Evolutionary conservation across 345 rosid species (phyloP), one percentile per base, ranked within the genome.

Genomic region (Arabidopsis arenosa): DNA sequence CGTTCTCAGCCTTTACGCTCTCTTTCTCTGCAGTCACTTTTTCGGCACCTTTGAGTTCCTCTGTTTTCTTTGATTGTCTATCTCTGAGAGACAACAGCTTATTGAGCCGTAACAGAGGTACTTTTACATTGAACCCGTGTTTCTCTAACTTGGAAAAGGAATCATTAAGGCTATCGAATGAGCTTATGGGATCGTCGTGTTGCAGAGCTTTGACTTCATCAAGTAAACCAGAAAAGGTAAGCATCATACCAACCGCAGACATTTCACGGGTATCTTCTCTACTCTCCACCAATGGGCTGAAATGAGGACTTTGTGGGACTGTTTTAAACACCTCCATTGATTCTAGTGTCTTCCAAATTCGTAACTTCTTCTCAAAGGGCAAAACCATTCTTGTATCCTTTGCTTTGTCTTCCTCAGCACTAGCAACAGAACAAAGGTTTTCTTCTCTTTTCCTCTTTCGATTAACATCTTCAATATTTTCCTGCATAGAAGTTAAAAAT

Each of bases 221-320:
- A 3, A 84, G 75, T 79, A 89, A 81, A 72, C 80, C 51, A 1
- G 85, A 74, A 71, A 78, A 91, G 7, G 83, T 85, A n/a, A 82
- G 82, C 91, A 86, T 84, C 54, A 84, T 44, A 56, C 94, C 94
- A 68, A 91, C 77, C 33, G 94, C 92, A 4, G 78, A 61, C 37
- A 89, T 86, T 85, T 91, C 97, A 9, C 88, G 89, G 44, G 71
- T 81, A 73, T 77, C 84, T 73, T 85, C 88, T 68, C 66, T 80
- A 18, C 68, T 86, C 55, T 78, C 83, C 23, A 66, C 28, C 63
- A 91, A 59, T 54, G 94, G 87, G 13, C 9, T 70, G 68, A 91
- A 87, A 79, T 91, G 97, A 5, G 94, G 92, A 11, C 62, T 82
- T 72, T 89, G 97, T 33, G 92, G 91, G 53, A 28, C 2, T 26